Evolutionary conservation across 140 eudicot genomes (phyloP).

Genomic region (Ambrosia hybrid): DNA sequence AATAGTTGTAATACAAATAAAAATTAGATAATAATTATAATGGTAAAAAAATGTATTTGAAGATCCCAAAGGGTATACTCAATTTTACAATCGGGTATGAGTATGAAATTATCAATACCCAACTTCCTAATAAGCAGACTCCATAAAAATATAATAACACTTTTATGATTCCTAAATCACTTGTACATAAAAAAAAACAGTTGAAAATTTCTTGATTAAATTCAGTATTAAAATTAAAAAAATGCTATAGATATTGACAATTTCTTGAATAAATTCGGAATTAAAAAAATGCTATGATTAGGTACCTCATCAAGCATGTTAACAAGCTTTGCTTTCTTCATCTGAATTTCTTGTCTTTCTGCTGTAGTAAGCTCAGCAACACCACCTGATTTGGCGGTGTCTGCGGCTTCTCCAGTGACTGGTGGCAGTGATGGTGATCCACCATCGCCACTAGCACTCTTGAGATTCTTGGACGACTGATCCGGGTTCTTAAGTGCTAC

Average conservation of each 20-base stretch:
- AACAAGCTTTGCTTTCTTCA: conserved; percentile 88
- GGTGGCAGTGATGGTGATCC: conserved; percentile 37
- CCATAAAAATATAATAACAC: too few species aligned
- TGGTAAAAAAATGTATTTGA: too few species aligned
- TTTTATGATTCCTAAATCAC: too few species aligned
- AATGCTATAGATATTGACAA: neutral
- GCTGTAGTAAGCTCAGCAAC: conserved; percentile 64
- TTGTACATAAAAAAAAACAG: too few species aligned
- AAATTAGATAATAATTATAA: too few species aligned
- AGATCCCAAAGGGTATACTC: too few species aligned
- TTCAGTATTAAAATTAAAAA: too few species aligned
- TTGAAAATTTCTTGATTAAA: too few species aligned
- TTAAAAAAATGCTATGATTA: neutral
- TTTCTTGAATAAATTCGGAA: neutral
- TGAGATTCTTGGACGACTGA: conserved; percentile 23
- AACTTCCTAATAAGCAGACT: too few species aligned
- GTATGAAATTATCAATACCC: too few species aligned
- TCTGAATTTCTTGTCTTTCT: conserved; percentile 83
- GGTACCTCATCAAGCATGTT: conserved; percentile 89
- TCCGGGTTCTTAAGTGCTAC: conserved; percentile 38
- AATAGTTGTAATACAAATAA: too few species aligned
- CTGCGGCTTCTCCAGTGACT: conserved; percentile 45
- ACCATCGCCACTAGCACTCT: conserved; percentile 26
- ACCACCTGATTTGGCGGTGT: conserved; percentile 24
- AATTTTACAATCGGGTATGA: too few species aligned